Percentiles rank a stretch among this genome's conserved stretches.
These are phyloP conservation scores for Blastobotrys niveus DNA, from an alignment of 1,139 yeast species.

Conservation along the genomic window DNA sequence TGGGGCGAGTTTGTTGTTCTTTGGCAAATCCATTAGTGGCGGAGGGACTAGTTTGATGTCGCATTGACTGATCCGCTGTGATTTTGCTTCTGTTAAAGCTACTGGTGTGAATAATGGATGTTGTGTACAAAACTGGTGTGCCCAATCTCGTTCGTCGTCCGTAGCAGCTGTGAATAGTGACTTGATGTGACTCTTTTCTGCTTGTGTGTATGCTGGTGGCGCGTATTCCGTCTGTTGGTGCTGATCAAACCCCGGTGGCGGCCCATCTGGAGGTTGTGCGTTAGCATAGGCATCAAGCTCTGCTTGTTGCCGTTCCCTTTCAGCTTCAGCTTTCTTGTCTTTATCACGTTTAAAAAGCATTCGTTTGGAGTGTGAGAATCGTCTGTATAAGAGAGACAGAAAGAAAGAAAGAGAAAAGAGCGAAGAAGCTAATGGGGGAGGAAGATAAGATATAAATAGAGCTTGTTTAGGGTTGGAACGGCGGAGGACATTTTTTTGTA, in stretches of 20 bases:
- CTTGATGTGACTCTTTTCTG: slow-evolving; percentile 17
- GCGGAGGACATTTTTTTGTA: no score
- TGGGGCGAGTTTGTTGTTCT: slow-evolving; percentile 15
- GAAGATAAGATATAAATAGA: background rate
- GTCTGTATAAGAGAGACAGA: no score
- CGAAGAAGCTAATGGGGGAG: background rate
- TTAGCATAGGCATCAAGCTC: slow-evolving; percentile 5
- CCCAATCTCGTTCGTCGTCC: slow-evolving; percentile 24
- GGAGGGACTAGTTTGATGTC: slow-evolving; percentile 20
- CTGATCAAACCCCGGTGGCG: slow-evolving; percentile 13
- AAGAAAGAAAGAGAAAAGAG: background rate
- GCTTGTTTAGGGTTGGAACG: no score
- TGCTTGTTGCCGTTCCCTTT: slow-evolving; percentile 1
- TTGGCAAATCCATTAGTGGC: slow-evolving; percentile 19
- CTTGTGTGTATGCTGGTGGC: slow-evolving; percentile 22
- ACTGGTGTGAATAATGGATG: slow-evolving; percentile 18
- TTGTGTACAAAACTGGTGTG: slow-evolving; percentile 20
- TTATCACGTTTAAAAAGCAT: background rate
- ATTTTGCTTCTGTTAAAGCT: slow-evolving; percentile 13
- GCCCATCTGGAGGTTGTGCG: slow-evolving; percentile 4
- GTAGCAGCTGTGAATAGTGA: slow-evolving; percentile 23
- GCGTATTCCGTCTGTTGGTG: background rate
- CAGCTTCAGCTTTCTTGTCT: background rate
- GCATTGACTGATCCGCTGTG: slow-evolving; percentile 6
- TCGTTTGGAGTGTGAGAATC: background rate